Evolutionary conservation across 306 rosid species (phyloP).

Genomic region (Carpinus viminea): DNA sequence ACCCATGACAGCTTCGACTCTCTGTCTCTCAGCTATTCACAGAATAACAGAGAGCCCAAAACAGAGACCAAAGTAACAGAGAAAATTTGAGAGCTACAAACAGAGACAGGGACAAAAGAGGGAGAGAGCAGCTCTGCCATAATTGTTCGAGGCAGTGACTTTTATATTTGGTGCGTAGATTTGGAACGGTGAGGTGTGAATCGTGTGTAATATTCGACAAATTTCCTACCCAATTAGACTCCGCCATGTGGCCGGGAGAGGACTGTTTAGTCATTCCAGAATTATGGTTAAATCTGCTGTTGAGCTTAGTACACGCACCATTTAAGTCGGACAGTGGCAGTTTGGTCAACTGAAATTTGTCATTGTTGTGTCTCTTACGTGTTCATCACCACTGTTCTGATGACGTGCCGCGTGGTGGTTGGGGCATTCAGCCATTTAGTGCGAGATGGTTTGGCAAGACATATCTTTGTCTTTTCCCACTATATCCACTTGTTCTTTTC

Average conservation of each 20-base stretch:
- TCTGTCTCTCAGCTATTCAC: slow-evolving; percentile 27
- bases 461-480: slow-evolving; percentile 26
- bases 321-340: not conserved
- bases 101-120: slow-evolving; percentile 3
- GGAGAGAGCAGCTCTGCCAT: slow-evolving; percentile 10
- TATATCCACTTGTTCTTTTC: not conserved
- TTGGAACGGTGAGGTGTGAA: slow-evolving; percentile 21
- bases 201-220: slow-evolving; percentile 2
- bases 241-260: slow-evolving; percentile 19
- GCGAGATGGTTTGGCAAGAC: slow-evolving; percentile 44
- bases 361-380: slow-evolving; percentile 1
- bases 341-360: slow-evolving; percentile 12
- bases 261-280: slow-evolving; percentile 11
- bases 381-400: not conserved
- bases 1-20: slow-evolving; percentile 56
- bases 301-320: not conserved
- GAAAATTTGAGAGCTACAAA: slow-evolving; percentile 25
- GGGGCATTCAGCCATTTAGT: slow-evolving; percentile 7
- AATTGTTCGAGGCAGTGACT: not conserved
- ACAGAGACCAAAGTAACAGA: slow-evolving; percentile 18
- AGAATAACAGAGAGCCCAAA: slow-evolving; percentile 27
- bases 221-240: not conserved
- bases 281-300: not conserved
- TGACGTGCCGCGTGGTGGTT: slow-evolving; percentile 31
- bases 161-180: slow-evolving; percentile 11